Percentiles rank a stretch among this genome's conserved stretches.
These are phyloP conservation scores for Castanospermum australe DNA, from an alignment of 306 rosid genomes.

Conservation along the genomic window DNA sequence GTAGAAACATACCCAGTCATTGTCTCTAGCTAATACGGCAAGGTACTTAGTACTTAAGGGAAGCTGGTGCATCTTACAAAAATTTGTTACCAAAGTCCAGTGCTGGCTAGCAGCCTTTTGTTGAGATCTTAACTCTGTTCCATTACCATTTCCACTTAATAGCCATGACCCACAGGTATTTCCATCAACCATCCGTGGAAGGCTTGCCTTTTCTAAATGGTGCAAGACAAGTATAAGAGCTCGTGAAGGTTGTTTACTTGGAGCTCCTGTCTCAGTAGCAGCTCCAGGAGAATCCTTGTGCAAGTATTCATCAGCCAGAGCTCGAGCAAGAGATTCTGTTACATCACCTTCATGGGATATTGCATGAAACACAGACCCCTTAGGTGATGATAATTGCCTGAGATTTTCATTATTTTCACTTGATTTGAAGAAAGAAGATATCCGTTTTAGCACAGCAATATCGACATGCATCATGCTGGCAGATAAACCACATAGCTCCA, in stretches of 20 bases:
- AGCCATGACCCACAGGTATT: constrained; percentile 89
- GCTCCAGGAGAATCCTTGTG: constrained; percentile 54
- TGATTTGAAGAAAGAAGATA: constrained; percentile 70
- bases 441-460: constrained; percentile 79
- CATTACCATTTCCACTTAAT: constrained; percentile 72
- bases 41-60: constrained; percentile 88
- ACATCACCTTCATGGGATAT: constrained; percentile 66
- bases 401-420: constrained; percentile 56
- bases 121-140: constrained; percentile 78
- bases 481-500: constrained; percentile 91
- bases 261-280: constrained; percentile 40
- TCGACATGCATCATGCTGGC: constrained; percentile 78
- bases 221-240: constrained; percentile 73
- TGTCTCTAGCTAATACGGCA: constrained; percentile 82
- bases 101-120: constrained; percentile 90
- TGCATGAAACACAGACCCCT: constrained; percentile 72
- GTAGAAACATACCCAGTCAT: constrained; percentile 77
- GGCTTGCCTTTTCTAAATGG: constrained; percentile 83
- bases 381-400: constrained; percentile 62
- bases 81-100: constrained; percentile 83
- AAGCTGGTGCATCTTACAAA: constrained; percentile 87
- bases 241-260: constrained; percentile 60
- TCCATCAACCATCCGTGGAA: constrained; percentile 62
- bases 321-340: constrained; percentile 78
- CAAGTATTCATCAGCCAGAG: constrained; percentile 81